phyloP scores from a whole-genome alignment of 345 rosid genomes.

The Populus alba region DNA sequence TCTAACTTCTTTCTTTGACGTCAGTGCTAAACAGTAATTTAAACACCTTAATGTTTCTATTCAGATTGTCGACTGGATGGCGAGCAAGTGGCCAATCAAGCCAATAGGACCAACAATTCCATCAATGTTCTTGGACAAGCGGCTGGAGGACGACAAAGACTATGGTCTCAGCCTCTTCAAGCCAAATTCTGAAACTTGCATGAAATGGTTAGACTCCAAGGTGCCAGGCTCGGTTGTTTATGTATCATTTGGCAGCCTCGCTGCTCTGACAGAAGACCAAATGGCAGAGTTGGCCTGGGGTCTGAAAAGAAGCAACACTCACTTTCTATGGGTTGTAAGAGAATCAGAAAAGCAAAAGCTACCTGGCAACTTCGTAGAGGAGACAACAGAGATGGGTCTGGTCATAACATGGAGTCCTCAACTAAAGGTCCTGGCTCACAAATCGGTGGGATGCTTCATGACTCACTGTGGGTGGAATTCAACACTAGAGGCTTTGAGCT shows the following conservation, averaged over 20 bases:
- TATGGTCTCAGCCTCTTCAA: slow-evolving; percentile 37
- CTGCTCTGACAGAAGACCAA: slow-evolving; percentile 36
- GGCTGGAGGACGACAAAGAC: slow-evolving; percentile 27
- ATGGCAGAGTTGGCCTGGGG: slow-evolving; percentile 53
- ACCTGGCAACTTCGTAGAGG: slow-evolving; percentile 31
- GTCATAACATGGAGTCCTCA: slow-evolving; percentile 58
- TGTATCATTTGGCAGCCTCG: slow-evolving; percentile 65
- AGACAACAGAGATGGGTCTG: slow-evolving; percentile 34
- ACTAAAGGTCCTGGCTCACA: slow-evolving; percentile 41
- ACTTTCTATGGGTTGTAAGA: slow-evolving; percentile 60
- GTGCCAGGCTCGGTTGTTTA: slow-evolving; percentile 45
- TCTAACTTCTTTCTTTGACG: no score
- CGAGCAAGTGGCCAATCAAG: slow-evolving; percentile 14
- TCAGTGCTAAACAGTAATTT: no score
- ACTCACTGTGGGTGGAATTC: slow-evolving; percentile 74
- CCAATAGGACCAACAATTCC: slow-evolving; percentile 35
- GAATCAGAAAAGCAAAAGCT: slow-evolving; percentile 46
- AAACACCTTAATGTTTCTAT: background rate
- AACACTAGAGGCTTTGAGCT: slow-evolving; percentile 45
- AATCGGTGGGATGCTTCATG: slow-evolving; percentile 53
- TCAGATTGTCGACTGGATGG: slow-evolving; percentile 32
- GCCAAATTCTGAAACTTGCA: slow-evolving; percentile 30
- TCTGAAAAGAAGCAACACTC: slow-evolving; percentile 28
- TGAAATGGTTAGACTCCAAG: slow-evolving; percentile 54
- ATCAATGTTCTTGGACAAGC: slow-evolving; percentile 33